phyloP scores from a whole-genome alignment of 805 yeast species.

The Zygotorulaspora chibaensis region DNA sequence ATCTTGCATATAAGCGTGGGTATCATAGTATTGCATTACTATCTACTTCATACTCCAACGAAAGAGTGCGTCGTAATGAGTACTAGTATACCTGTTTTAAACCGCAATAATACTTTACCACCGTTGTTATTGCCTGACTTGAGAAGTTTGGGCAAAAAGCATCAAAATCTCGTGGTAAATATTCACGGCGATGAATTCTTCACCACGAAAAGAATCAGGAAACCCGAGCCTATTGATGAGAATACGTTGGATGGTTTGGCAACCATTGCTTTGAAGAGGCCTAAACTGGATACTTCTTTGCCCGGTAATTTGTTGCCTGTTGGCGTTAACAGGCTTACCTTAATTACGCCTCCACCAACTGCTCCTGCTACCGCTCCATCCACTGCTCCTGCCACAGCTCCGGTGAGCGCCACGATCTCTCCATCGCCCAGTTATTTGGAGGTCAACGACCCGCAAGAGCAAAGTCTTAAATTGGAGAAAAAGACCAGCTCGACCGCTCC shows the following conservation, averaged over 20 bases:
- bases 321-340: not conserved
- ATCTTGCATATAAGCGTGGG: not conserved
- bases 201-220: not conserved
- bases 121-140: conserved; percentile 31
- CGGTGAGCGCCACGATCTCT: conserved; percentile 11
- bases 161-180: not conserved
- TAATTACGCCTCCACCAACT: conserved; percentile 6
- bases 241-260: conserved; percentile 20
- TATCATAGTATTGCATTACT: too few species aligned
- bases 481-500: not conserved
- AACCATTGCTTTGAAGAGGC: conserved; percentile 21
- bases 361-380: conserved; percentile 1
- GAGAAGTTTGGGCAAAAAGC: not conserved
- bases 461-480: not conserved
- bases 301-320: not conserved
- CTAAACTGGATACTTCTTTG: conserved; percentile 9
- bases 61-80: conserved; percentile 11
- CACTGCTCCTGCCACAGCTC: conserved; percentile 8
- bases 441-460: conserved; percentile 1
- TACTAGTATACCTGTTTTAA: conserved; percentile 27
- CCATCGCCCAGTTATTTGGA: conserved; percentile 10
- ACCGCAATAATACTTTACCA: conserved; percentile 27
- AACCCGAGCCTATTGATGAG: not conserved
- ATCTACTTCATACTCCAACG: too few species aligned
- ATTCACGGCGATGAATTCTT: not conserved